Percentiles rank a stretch among this genome's conserved stretches.
Evolutionary conservation across 352 stramenopile genomes (phyloP).

Genomic region (Phytophthora lateralis): DNA sequence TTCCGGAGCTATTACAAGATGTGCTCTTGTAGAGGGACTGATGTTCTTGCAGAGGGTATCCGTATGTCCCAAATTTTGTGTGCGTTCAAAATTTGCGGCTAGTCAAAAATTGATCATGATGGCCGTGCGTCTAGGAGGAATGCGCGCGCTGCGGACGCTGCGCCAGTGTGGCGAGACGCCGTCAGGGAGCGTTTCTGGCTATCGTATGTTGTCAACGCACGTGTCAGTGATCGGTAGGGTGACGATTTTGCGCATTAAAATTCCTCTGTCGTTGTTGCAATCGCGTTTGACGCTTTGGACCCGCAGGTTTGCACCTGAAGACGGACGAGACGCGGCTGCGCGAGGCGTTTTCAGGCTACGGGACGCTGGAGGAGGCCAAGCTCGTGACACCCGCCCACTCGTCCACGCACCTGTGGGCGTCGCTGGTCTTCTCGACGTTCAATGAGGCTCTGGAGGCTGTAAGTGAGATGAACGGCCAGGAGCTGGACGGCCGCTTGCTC

Average conservation of each 20-base stretch:
- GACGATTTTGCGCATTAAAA: background rate
- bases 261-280: slow-evolving; percentile 11
- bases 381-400: slow-evolving; percentile 66
- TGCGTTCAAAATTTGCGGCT: too few relatives aligned
- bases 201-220: slow-evolving; percentile 47
- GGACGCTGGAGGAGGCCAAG: slow-evolving; percentile 61
- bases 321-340: slow-evolving; percentile 76
- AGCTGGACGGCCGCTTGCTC: slow-evolving; percentile 75
- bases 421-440: slow-evolving; percentile 67
- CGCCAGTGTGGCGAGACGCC: slow-evolving; percentile 10
- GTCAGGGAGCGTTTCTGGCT: background rate
- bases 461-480: slow-evolving; percentile 84
- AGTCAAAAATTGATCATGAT: slow-evolving; percentile 7
- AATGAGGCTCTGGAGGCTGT: slow-evolving; percentile 72
- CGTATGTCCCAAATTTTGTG: too few relatives aligned
- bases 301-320: slow-evolving; percentile 79
- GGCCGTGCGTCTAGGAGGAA: slow-evolving; percentile 15
- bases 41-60: too few relatives aligned
- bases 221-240: slow-evolving; percentile 62
- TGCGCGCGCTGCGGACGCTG: slow-evolving; percentile 23
- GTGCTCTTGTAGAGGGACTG: slow-evolving; percentile 16
- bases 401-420: slow-evolving; percentile 64
- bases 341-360: slow-evolving; percentile 57
- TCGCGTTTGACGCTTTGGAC: slow-evolving; percentile 9
- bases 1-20: slow-evolving; percentile 30